Base-by-base conservation (phyloP, 1,284 basidiomycete genomes). In the Rhodotorula sp. region DNA sequence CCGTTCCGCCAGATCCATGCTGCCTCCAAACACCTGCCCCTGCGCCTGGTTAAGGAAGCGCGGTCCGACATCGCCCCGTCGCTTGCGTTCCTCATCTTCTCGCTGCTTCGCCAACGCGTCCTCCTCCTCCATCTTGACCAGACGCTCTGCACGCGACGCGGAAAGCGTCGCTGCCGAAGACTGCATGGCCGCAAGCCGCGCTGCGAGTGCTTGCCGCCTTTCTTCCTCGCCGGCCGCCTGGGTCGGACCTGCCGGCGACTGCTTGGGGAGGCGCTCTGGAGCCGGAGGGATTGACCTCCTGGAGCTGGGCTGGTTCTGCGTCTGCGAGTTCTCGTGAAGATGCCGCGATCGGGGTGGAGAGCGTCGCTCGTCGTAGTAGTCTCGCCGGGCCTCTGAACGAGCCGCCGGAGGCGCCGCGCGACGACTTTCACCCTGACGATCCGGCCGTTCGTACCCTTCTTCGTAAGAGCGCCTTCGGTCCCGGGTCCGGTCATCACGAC, bases 161-260 rank as follows among this genome's bases (percentile, higher is more conserved):
- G 57, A 48, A 5, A 76, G 66, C 3, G 67, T 21, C 0, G 64
- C 49, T 12, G 76, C 76, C 21, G 71, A 70, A 2, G 73, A 66
- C 34, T 72, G 68, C 76, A 77, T 77, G 3, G 75, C 73, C 3
- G 69, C 76, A 49, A 77, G 63, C 3, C 73, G 75, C 7, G 64
- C 65, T 7, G 62, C 73, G 60, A 74, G 54, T 1, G 66, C 70
- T 2, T 56, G 56, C 34, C 66, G 55, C 19, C 72, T 68, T 1
- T 70, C 69, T 16, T 67, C 66, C 49, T 67, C 62, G 10, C 23
- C 43, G 58, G 43, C 31, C 47, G 45, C 48, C n/a, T 34, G 31
- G 4, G 28, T n/a, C 23, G 16, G 5, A 10, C 54, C 23, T 34
- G 60, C 3, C n/a, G 38, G 26, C 10, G 61, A 43, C 38, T 43